Evolutionary conservation across 1,139 yeast genomes (phyloP).

Genomic region (Pichia cactophila): DNA sequence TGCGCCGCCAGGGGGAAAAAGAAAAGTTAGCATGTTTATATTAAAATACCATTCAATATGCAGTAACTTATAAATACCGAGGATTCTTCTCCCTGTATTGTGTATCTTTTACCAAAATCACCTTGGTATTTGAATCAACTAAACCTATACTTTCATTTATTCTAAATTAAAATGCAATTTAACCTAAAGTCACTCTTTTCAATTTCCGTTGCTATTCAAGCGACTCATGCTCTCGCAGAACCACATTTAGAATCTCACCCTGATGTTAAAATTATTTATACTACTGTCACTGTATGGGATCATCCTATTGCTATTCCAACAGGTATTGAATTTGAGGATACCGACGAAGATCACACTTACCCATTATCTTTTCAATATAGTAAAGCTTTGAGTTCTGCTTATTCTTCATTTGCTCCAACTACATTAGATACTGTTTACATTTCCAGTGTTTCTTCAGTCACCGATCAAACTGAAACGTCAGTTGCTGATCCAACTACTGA

Average conservation of each 20-base stretch:
- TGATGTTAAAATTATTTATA: constrained; percentile 2
- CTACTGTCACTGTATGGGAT: constrained; percentile 5
- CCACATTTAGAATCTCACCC: background rate
- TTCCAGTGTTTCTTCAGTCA: no score
- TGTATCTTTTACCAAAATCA: no score
- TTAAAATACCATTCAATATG: background rate
- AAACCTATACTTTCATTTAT: background rate
- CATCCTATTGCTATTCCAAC: constrained; percentile 5
- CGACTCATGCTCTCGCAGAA: background rate
- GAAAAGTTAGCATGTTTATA: background rate
- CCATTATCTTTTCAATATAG: background rate
- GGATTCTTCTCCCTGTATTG: no score
- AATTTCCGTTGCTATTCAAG: background rate
- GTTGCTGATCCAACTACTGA: background rate
- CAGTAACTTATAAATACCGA: no score
- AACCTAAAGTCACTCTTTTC: constrained; percentile 7
- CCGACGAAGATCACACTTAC: background rate
- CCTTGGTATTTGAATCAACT: background rate
- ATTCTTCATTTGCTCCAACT: constrained; percentile 2
- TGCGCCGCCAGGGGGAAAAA: background rate
- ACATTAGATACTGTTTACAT: constrained; percentile 2
- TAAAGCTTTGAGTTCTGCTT: background rate
- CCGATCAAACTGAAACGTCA: background rate
- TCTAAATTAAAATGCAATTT: constrained; percentile 2
- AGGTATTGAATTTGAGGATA: background rate